Evolutionary conservation across 495 filamentous ascomycete genomes (phyloP), one percentile per base, ranked within the genome.

Genomic region (Podospora australis): DNA sequence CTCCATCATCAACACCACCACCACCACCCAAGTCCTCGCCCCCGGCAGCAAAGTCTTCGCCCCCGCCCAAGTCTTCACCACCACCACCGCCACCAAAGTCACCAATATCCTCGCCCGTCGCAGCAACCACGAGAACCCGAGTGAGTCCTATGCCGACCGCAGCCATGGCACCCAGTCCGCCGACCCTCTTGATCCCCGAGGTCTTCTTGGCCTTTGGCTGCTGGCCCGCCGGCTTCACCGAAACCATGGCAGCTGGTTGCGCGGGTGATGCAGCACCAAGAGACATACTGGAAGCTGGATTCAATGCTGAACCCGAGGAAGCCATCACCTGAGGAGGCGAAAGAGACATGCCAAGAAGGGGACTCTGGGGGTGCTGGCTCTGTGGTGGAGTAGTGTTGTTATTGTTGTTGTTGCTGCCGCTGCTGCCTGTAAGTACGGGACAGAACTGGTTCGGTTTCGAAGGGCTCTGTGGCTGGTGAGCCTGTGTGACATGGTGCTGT

Each of bases 21-120:
- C 34, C 26, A 30, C 26, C 26, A 30, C 26, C 26, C 6, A 30
- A 30, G 13, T 30, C 26, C 13, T 30, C 34, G 13, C n/a, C 34
- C 5, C n/a, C 13, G 23, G 20, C 39, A 42, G 6, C 40, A 24
- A 6, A 10, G 11, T 26, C 22, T 28, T 26, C 40, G 6, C 23
- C 24, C 13, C 34, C 34, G 34, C 34, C 26, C 6, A 30, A 30
- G 13, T 30, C 34, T 16, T 36, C 34, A 24, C 23, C 40, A 13
- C 40, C 40, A 24, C 40, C 39, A 1, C 17, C 39, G 19, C 21
- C 20, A 16, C n/a, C 13, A 14, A 40, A 19, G 11, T 40, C 38
- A 20, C 38, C 40, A 5, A 43, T 23, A 23, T 43, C 40, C 23
- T 43, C 40, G 11, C 40, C 40, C 6, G 40, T 43, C n/a, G 23